Evolutionary conservation across 495 filamentous ascomycete species (phyloP).

Genomic region (Cercophora samala): DNA sequence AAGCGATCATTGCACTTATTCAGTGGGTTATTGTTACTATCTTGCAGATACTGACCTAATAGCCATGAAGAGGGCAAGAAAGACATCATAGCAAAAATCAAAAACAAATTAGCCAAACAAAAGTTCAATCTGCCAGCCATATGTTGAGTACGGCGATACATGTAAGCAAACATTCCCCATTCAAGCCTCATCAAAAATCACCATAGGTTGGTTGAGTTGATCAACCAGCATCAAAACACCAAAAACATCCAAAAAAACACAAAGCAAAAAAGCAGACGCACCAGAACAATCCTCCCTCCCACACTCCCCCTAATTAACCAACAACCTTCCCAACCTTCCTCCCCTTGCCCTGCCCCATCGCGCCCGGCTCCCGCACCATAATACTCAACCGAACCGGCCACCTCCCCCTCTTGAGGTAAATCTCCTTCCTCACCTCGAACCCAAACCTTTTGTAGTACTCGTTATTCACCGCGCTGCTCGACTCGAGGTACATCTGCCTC

Average conservation of each 20-base stretch:
- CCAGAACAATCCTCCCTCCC: neutral
- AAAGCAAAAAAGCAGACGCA: neutral
- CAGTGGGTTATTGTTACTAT: neutral
- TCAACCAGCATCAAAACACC: neutral
- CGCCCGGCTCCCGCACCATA: constrained; percentile 67
- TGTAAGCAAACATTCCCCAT: neutral
- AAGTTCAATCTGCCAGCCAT: neutral
- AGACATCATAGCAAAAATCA: neutral
- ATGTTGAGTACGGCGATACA: neutral
- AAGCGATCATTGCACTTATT: neutral
- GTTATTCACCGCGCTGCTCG: constrained; percentile 62
- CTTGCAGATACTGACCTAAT: neutral
- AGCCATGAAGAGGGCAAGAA: neutral
- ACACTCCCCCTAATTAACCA: neutral
- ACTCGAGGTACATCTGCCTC: constrained; percentile 69
- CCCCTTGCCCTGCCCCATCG: neutral
- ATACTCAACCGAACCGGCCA: constrained; percentile 62
- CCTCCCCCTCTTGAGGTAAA: constrained; percentile 58
- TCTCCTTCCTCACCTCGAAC: constrained; percentile 56
- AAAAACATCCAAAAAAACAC: neutral
- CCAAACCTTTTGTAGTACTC: constrained; percentile 67
- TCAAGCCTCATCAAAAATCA: neutral
- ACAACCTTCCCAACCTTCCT: neutral
- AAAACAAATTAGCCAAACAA: neutral
- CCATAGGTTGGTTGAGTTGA: neutral